Conservation (phyloP, 1,139 yeast genomes). For the Hemisphaericaspora subhashii region DNA sequence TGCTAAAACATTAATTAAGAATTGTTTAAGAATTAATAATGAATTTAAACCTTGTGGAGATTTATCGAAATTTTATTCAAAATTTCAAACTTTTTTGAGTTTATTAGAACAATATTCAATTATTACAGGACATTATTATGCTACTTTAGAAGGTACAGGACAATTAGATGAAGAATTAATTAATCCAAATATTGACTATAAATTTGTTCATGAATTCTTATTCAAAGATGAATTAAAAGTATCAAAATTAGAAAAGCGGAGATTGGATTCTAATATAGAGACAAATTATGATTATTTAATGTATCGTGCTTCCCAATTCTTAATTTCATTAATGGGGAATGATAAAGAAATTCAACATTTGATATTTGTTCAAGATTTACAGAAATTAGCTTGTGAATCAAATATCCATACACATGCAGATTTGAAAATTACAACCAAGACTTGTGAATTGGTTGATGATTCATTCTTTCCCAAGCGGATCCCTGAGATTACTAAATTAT, state of each 20-base stretch:
- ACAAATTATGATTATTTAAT: conserved; percentile 37
- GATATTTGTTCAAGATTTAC: conserved; percentile 30
- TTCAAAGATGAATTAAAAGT: conserved; percentile 28
- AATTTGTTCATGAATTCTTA: conserved; percentile 23
- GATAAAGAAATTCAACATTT: conserved; percentile 4
- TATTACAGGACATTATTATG: conserved; percentile 35
- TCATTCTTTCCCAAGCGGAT: conserved; percentile 48
- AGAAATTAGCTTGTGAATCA: conserved; percentile 50
- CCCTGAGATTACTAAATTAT: conserved; percentile 43
- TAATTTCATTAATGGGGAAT: conserved; percentile 16
- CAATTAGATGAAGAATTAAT: conserved; percentile 18
- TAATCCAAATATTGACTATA: conserved; percentile 26
- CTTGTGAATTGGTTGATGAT: conserved; percentile 36
- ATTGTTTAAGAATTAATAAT: conserved; percentile 69
- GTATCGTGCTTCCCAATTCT: conserved; percentile 23
- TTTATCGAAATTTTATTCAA: conserved; percentile 44
- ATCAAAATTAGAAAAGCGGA: conserved; percentile 32
- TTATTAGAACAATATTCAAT: conserved; percentile 48
- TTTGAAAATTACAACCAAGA: conserved; percentile 26
- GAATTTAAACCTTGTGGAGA: conserved; percentile 58
- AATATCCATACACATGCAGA: conserved; percentile 24
- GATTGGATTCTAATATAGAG: conserved; percentile 23
- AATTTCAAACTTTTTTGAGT: conserved; percentile 31
- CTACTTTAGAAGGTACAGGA: conserved; percentile 16
- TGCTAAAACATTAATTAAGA: conserved; percentile 51